Evolutionary conservation across 2,329 filamentous ascomycete species (phyloP).

Genomic region (Ophiostoma quercus): DNA sequence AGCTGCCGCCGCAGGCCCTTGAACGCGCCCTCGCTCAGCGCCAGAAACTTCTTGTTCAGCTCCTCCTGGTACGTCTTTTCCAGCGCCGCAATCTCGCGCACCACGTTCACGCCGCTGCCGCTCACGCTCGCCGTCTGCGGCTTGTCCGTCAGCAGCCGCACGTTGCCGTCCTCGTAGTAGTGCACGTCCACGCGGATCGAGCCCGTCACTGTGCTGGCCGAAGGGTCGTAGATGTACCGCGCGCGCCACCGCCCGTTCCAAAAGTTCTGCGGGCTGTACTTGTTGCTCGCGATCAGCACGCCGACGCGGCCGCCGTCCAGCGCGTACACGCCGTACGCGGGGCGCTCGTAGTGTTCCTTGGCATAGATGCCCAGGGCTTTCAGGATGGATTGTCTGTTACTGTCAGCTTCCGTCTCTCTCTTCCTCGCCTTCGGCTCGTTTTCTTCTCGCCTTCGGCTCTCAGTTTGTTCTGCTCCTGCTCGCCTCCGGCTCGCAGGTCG

Average conservation of each 20-base stretch:
- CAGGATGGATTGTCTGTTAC: constrained; percentile 46
- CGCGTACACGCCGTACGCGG: constrained; percentile 77
- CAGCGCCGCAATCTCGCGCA: constrained; percentile 67
- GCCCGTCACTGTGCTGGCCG: constrained; percentile 65
- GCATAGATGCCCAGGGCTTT: constrained; percentile 73
- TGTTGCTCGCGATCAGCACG: constrained; percentile 83
- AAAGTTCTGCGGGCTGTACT: constrained; percentile 97
- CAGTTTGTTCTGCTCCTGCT: constrained; percentile 31
- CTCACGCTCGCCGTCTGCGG: constrained; percentile 58
- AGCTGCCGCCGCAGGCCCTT: constrained; percentile 88
- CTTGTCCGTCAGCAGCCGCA: constrained; percentile 87
- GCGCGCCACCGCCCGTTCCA: constrained; percentile 98
- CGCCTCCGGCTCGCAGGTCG: neutral
- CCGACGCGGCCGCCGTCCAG: constrained; percentile 68
- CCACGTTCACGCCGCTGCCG: constrained; percentile 60
- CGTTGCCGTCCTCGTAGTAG: constrained; percentile 99
- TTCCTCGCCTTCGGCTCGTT: neutral
- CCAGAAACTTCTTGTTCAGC: constrained; percentile 82
- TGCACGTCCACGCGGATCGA: constrained; percentile 91
- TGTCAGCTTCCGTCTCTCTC: no score
- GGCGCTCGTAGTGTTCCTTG: constrained; percentile 81
- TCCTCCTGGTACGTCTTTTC: constrained; percentile 97
- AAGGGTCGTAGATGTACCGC: constrained; percentile 71
- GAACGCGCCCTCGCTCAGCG: constrained; percentile 88
- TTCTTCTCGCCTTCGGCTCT: constrained; percentile 30